Conservation (phyloP, 768 basidiomycete genomes). For the Kwoniella pini region DNA sequence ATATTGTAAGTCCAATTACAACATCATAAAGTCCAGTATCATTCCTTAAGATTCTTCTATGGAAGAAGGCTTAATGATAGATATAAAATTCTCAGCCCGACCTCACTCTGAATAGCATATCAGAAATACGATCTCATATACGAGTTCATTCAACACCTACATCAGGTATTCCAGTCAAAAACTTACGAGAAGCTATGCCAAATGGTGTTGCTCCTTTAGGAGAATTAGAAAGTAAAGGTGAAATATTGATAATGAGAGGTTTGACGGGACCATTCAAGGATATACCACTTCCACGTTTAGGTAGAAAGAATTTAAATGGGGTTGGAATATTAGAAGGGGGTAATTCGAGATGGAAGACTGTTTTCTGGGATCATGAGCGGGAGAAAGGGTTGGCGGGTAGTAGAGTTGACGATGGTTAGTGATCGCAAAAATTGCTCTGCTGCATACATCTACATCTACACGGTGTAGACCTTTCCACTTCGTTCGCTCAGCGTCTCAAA, state of each 20-base stretch:
- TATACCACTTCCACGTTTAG: slow-evolving; percentile 30
- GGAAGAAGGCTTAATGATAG: no score
- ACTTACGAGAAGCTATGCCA: slow-evolving; percentile 27
- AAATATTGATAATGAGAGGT: slow-evolving; percentile 37
- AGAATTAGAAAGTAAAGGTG: slow-evolving; percentile 32
- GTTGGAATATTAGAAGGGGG: slow-evolving; percentile 31
- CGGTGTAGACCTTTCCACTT: no score
- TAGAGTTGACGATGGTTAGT: slow-evolving; percentile 43
- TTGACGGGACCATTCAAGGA: slow-evolving; percentile 35
- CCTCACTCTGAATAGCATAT: slow-evolving; percentile 22
- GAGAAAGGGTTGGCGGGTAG: slow-evolving; percentile 40
- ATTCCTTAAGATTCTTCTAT: no score
- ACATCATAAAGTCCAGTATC: not conserved
- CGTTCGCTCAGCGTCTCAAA: no score
- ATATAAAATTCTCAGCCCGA: no score
- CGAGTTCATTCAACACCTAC: slow-evolving; percentile 29
- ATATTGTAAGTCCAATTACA: slow-evolving; percentile 29
- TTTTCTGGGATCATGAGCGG: slow-evolving; percentile 47
- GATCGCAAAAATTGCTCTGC: no score
- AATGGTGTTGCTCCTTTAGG: slow-evolving; percentile 21
- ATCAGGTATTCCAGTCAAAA: slow-evolving; percentile 10
- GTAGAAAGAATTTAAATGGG: slow-evolving; percentile 36
- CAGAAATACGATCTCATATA: slow-evolving; percentile 35
- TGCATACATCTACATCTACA: no score
- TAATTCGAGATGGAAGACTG: slow-evolving; percentile 29